phyloP scores from a whole-genome alignment of 495 filamentous ascomycete species.

The Hypomontagnella submonticulosa region DNA sequence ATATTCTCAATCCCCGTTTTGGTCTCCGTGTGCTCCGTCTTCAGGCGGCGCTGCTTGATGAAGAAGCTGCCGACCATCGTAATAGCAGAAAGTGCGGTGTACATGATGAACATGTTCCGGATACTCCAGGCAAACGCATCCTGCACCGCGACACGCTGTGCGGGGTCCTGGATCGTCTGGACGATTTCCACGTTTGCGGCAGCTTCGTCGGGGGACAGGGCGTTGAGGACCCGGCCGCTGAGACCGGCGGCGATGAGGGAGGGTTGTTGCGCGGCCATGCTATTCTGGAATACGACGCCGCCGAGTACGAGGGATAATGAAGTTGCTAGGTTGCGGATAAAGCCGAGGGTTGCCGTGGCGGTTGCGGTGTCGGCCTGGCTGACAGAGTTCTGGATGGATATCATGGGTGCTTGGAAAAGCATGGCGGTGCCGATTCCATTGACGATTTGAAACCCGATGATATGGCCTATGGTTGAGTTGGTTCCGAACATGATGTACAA shows the following conservation, averaged over 20 bases:
- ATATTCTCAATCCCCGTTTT: constrained; percentile 60
- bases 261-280: constrained; percentile 59
- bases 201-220: constrained; percentile 54
- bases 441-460: constrained; percentile 65
- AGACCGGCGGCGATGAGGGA: constrained; percentile 59
- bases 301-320: constrained; percentile 73
- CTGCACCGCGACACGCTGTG: constrained; percentile 59
- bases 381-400: constrained; percentile 73
- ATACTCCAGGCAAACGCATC: constrained; percentile 70
- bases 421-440: constrained; percentile 64
- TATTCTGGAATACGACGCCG: constrained; percentile 72
- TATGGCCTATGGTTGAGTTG: constrained; percentile 56
- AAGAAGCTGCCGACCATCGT: constrained; percentile 65
- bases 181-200: constrained; percentile 64
- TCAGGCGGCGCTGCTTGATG: constrained; percentile 62
- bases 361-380: constrained; percentile 70
- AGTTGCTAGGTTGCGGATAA: constrained; percentile 71
- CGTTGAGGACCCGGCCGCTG: constrained; percentile 36
- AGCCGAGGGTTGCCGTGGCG: constrained; percentile 72
- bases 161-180: constrained; percentile 54
- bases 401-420: constrained; percentile 71
- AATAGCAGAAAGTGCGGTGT: constrained; percentile 62
- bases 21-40: constrained; percentile 70
- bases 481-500: constrained; percentile 64
- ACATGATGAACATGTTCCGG: constrained; percentile 63